Evolutionary conservation across 1,139 yeast genomes (phyloP), one percentile per base, ranked within the genome.

Genomic region (Blastobotrys elegans): DNA sequence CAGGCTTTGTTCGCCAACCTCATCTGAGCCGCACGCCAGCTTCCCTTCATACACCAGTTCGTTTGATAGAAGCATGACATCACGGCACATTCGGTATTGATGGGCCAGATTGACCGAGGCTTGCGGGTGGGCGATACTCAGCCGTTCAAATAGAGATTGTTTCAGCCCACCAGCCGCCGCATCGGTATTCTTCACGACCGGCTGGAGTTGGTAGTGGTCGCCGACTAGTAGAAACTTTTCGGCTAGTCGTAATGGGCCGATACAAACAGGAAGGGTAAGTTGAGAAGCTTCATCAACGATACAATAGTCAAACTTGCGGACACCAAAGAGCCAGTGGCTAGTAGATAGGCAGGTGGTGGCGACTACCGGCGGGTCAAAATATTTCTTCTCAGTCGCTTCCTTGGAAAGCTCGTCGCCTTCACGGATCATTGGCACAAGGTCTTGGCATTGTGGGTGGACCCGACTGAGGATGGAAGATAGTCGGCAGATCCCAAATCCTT

Each of bases 251-350:
- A 92, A 64, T 0, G 98, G 97, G 0, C 98, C 98, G 26, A 92
- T 65, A 57, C 95, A 85, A 3, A 87, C 75, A 0, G 99, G 98
- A 71, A 92, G 72, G 0, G 97, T 82, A 0, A 90, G 87, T 61
- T 92, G 98, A 0, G 97, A 89, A 0, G 98, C 97, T 63, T 92
- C 99, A 63, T 92, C 99, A 40, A 94, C 77, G 40, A 92, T 90
- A 61, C 97, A 94, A 62, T 86, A 90, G 61, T 92, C 98, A 65
- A 92, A 92, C 18, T 70, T 73, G 29, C 77, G 68, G 43, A 84
- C 69, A 43, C 71, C 69, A 64, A 82, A 78, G 18, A 81, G 67
- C 62, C 81, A 71, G 48, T 63, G 60, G 20, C 72, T 76, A 26
- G 88, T 76, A 0, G 95, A 92, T 39, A 92, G 69, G 59, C 96